These are phyloP conservation scores for Amyloporia xantha DNA, from an alignment of 768 basidiomycete species.

Conservation along the genomic window DNA sequence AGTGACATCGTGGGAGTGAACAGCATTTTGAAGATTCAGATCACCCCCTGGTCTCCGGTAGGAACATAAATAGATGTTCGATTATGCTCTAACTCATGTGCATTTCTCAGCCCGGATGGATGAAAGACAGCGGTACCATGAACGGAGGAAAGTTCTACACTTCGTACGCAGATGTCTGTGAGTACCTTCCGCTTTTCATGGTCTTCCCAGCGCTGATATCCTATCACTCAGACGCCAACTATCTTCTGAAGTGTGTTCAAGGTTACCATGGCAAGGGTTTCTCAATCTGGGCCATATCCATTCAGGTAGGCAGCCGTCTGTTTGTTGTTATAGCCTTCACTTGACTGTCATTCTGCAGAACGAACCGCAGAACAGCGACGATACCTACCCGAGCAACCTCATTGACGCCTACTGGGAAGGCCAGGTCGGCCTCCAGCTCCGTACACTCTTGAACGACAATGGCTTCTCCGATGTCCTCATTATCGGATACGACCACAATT, in stretches of 20 bases:
- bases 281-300: conserved; percentile 52
- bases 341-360: conserved; percentile 23
- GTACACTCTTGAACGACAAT: conserved; percentile 55
- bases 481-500: conserved; percentile 71
- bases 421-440: conserved; percentile 47
- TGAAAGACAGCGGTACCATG: conserved; percentile 63
- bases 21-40: conserved; percentile 42
- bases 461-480: conserved; percentile 54
- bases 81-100: neutral
- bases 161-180: conserved; percentile 41
- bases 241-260: conserved; percentile 65
- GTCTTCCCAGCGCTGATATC: no score
- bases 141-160: conserved; percentile 54
- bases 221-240: conserved; percentile 65
- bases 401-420: conserved; percentile 54
- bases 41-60: conserved; percentile 75
- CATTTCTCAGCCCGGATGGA: conserved; percentile 59
- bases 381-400: conserved; percentile 61
- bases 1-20: conserved; percentile 58
- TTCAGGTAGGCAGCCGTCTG: conserved; percentile 27
- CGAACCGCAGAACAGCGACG: conserved; percentile 48
- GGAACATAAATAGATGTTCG: conserved; percentile 11
- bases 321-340: neutral
- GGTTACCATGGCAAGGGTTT: conserved; percentile 59
- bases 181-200: no score